These are phyloP conservation scores for Trapa incisa DNA, from an alignment of 345 rosid genomes.

Conservation along the genomic window DNA sequence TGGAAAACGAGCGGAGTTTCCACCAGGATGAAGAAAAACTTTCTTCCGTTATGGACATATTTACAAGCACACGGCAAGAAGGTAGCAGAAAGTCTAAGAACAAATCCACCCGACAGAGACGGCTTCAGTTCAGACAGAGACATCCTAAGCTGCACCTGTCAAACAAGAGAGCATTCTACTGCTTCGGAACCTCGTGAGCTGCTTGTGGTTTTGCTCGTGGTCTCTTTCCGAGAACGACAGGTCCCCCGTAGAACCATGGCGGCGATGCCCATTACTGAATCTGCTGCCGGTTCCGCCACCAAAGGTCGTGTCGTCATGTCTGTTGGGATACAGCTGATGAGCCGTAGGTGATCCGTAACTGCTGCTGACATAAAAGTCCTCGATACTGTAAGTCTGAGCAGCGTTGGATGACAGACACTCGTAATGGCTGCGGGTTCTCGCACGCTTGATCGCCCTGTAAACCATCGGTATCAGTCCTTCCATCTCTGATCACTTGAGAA, in stretches of 20 bases:
- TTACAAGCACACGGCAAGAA: background rate
- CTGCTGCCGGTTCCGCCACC: background rate
- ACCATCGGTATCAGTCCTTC: conserved; percentile 79
- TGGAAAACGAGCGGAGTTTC: too few species aligned
- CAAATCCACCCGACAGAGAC: background rate
- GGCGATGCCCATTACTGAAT: conserved; percentile 17
- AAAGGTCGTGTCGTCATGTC: too few species aligned
- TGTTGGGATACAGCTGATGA: too few species aligned
- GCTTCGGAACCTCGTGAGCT: conserved; percentile 49
- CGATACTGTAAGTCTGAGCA: conserved; percentile 24
- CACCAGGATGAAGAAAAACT: too few species aligned
- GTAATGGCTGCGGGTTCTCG: conserved; percentile 42
- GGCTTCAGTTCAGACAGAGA: background rate
- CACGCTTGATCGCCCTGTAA: conserved; percentile 55
- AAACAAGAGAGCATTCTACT: conserved; percentile 53
- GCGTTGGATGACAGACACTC: conserved; percentile 52
- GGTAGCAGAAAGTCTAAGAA: too few species aligned
- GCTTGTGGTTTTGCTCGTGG: conserved; percentile 9
- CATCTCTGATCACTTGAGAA: conserved; percentile 19
- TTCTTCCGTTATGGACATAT: too few species aligned
- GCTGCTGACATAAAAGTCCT: conserved; percentile 12
- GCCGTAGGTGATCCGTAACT: too few species aligned
- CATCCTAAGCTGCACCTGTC: conserved; percentile 14
- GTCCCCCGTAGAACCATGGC: conserved; percentile 38
- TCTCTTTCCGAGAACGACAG: conserved; percentile 11